phyloP scores from a whole-genome alignment of 495 filamentous ascomycete species.

The Pyrenopolyporus hunteri region DNA sequence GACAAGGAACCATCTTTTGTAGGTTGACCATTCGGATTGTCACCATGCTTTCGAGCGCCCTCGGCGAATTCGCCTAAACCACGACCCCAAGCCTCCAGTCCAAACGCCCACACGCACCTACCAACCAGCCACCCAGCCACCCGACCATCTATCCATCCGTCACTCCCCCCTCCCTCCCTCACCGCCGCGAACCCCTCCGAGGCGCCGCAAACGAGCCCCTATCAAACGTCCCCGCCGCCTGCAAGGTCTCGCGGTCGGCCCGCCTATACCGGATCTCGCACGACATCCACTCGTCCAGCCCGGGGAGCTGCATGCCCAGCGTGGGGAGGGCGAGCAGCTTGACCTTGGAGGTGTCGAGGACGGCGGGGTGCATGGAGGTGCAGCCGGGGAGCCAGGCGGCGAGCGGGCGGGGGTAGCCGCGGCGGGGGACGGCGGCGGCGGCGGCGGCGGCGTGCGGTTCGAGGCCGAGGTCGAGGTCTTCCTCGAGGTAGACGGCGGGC shows the following conservation, averaged over 20 bases:
- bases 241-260: constrained; percentile 43
- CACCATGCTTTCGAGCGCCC: no score
- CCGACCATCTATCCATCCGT: not conserved
- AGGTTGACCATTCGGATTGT: no score
- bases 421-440: not conserved
- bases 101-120: not conserved
- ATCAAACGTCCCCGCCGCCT: constrained; percentile 27
- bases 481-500: constrained; percentile 53
- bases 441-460: not conserved
- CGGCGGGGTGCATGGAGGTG: constrained; percentile 17
- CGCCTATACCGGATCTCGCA: constrained; percentile 58
- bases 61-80: no score
- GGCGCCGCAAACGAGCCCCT: constrained; percentile 13
- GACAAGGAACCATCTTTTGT: no score
- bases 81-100: not conserved
- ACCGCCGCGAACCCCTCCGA: not conserved
- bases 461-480: constrained; percentile 10
- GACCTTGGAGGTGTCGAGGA: constrained; percentile 26
- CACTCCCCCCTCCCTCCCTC: not conserved
- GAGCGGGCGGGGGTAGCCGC: constrained; percentile 9
- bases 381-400: not conserved
- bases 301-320: constrained; percentile 47
- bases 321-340: constrained; percentile 59
- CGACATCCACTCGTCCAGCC: constrained; percentile 44
- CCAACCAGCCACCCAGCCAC: not conserved